These are phyloP conservation scores for Casuarina glauca DNA, from an alignment of 306 rosid species.

Conservation along the genomic window DNA sequence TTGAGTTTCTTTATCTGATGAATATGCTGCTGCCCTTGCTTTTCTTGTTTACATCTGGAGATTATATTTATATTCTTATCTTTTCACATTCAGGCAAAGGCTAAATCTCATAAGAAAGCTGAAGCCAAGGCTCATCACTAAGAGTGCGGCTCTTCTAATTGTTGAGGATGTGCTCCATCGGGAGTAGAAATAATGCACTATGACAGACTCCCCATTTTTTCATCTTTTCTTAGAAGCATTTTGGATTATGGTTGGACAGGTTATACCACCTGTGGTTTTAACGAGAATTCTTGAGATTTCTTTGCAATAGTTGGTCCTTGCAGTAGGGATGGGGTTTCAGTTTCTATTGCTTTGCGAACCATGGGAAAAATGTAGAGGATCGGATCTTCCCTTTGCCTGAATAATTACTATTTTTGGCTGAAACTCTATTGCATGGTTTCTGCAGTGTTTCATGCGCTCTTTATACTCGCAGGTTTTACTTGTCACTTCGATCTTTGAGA, in stretches of 20 bases:
- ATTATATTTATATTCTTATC: slow-evolving; percentile 1
- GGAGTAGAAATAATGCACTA: slow-evolving; percentile 52
- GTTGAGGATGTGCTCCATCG: slow-evolving; percentile 31
- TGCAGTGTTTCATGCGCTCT: not conserved
- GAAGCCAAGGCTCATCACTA: slow-evolving; percentile 74
- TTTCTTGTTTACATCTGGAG: slow-evolving; percentile 5
- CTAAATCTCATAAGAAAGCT: slow-evolving; percentile 67
- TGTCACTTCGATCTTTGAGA: not conserved
- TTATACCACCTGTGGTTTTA: not conserved
- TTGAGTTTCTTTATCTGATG: no score
- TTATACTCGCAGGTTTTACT: not conserved
- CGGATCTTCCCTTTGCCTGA: slow-evolving; percentile 21
- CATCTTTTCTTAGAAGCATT: slow-evolving; percentile 21
- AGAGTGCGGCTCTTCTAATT: slow-evolving; percentile 29
- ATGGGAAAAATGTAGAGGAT: slow-evolving; percentile 16
- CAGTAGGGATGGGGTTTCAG: slow-evolving; percentile 31
- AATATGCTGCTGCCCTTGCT: not conserved
- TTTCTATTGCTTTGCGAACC: slow-evolving; percentile 29
- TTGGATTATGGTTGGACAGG: slow-evolving; percentile 25
- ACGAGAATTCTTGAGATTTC: slow-evolving; percentile 8
- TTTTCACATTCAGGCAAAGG: slow-evolving; percentile 64
- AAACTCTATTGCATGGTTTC: slow-evolving; percentile 23
- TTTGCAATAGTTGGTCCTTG: slow-evolving; percentile 19
- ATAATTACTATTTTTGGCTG: slow-evolving; percentile 23
- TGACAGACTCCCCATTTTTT: slow-evolving; percentile 39